Conservation (phyloP, 2,329 filamentous ascomycete genomes). For the Lasiodiplodia hormozganensis region DNA sequence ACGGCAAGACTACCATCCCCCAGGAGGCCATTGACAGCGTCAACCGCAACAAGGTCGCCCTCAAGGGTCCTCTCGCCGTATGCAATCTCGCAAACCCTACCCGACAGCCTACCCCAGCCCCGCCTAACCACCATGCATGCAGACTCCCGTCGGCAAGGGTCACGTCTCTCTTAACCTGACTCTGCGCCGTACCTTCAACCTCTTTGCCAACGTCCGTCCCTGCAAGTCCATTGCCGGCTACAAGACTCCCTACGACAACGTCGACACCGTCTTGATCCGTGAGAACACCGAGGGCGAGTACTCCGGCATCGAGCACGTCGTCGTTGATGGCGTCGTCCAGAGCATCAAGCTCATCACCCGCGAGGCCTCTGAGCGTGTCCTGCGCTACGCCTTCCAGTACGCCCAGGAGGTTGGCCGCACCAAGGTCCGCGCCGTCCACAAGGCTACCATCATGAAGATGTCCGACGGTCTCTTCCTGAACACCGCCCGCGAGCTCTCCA, state of each 20-base stretch:
- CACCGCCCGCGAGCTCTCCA: conserved; percentile 82
- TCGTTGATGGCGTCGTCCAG: conserved; percentile 97
- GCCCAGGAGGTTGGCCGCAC: conserved; percentile 90
- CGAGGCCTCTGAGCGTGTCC: conserved; percentile 91
- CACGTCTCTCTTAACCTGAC: conserved; percentile 99
- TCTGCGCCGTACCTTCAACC: conserved; percentile 98
- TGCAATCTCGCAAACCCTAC: conserved; percentile 44
- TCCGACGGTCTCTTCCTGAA: conserved; percentile 97
- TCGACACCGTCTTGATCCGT: conserved; percentile 96
- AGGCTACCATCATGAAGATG: conserved; percentile 99
- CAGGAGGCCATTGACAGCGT: conserved; percentile 93
- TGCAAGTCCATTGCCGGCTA: conserved; percentile 96
- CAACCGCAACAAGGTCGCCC: conserved; percentile 92
- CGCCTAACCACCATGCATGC: conserved; percentile 38
- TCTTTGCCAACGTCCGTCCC: conserved; percentile 98
- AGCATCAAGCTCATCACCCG: conserved; percentile 99
- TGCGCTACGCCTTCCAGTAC: conserved; percentile 98
- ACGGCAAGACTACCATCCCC: conserved; percentile 95
- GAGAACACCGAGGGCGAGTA: conserved; percentile 99
- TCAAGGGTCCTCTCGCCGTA: conserved; percentile 97
- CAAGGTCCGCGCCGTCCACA: conserved; percentile 98
- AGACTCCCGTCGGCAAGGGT: conserved; percentile 97
- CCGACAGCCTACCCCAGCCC: conserved; percentile 6
- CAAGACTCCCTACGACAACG: conserved; percentile 98
- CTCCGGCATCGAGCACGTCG: conserved; percentile 97